phyloP scores from a whole-genome alignment of 495 filamentous ascomycete species.

The Penicillium canescens region DNA sequence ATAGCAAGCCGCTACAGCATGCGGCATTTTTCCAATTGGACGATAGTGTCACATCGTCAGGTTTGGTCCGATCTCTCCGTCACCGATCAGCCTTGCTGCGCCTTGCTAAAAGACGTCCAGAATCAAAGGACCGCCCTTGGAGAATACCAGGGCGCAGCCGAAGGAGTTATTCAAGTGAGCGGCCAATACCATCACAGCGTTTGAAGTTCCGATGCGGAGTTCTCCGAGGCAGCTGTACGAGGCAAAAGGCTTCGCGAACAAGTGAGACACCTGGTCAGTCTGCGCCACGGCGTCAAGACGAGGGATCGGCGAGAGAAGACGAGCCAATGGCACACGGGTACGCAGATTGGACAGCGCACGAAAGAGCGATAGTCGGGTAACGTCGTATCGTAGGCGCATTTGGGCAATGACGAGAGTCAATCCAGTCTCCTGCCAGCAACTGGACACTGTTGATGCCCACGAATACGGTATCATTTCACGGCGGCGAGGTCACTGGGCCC shows the following conservation, averaged over 20 bases:
- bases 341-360: neutral
- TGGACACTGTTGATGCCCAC: neutral
- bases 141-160: neutral
- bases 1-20: neutral
- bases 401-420: neutral
- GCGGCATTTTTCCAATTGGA: neutral
- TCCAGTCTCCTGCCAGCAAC: neutral
- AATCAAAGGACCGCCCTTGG: slow-evolving; percentile 1
- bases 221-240: neutral
- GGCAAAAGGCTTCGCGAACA: slow-evolving; percentile 1
- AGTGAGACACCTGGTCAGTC: neutral
- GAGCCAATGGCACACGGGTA: neutral
- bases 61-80: neutral
- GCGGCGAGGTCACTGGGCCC: neutral
- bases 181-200: neutral
- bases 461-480: slow-evolving; percentile 15
- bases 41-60: neutral
- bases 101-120: slow-evolving; percentile 8
- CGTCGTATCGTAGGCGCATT: neutral
- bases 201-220: neutral
- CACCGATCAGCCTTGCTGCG: slow-evolving; percentile 9
- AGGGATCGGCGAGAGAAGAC: too few species aligned
- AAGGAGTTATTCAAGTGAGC: neutral
- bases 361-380: neutral
- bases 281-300: slow-evolving; percentile 2